Base-by-base conservation (phyloP, 176 grass and related monocot species). In the Aechmea fasciata region DNA sequence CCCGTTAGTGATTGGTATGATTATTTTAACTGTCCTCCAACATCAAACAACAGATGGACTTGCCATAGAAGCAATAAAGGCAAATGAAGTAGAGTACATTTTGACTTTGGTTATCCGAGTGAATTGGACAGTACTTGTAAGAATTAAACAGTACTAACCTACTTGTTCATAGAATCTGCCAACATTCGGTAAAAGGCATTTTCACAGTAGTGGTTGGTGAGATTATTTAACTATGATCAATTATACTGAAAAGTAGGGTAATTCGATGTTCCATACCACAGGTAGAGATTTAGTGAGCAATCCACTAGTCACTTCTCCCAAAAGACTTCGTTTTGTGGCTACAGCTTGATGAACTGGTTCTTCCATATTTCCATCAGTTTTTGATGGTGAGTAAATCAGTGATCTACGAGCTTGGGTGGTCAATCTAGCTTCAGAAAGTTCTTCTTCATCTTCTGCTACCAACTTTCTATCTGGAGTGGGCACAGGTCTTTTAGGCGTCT, bases 401-500 rank as follows among this genome's bases (percentile, higher is more conserved):
- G 84, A 88, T 63, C 87, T 88, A 51, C 95, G 90, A 33, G 82
- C 95, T 75, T 90, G 93, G 57, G 71, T 94, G 18, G 78, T 72
- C 65, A 86, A 75, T 65, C 77, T 73, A 68, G 73, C 15, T 85
- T 99, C 89, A 90, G 66, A 26, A 72, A 25, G 4, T 28, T 65
- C 25, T 2, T 79, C 74, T 76, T 84, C 80, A 65, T 59, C 68
- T 50, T 82, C 77, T 49, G 15, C 64, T 69, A 68, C 28, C 10
- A 49, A 68, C 64, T 99, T 99, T 13, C 80, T 75, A 68, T 77
- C 71, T 29, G 72, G 75, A 78, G 87, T 86, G 5, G 77, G 90
- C 75, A 86, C 63, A 73, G 80, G 66, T 75, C 90, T 85, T 83
- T 85, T 82, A 29, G 95, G 95, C 29, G 79, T 99, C 75, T 79